A percentile compares a stretch with the other conserved stretches of the same genome.
phyloP scores from a whole-genome alignment of 1,139 yeast species.

The Eremothecium coryli region DNA sequence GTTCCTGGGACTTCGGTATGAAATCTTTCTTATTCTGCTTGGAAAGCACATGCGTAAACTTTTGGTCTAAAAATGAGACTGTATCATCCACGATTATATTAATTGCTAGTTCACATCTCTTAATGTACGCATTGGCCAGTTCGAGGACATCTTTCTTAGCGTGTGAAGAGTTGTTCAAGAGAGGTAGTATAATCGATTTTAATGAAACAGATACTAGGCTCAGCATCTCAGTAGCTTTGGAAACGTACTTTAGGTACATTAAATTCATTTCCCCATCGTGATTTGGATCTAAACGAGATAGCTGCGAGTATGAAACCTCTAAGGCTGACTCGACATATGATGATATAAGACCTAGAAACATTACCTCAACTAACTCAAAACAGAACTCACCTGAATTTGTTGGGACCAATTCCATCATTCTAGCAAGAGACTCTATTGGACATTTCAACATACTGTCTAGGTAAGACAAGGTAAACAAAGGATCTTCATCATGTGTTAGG shows the following conservation, averaged over 20 bases:
- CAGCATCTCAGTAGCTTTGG: slow-evolving; percentile 53
- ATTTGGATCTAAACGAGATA: slow-evolving; percentile 33
- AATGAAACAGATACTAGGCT: slow-evolving; percentile 62
- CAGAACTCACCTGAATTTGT: slow-evolving; percentile 54
- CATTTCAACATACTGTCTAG: slow-evolving; percentile 62
- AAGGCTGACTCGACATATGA: slow-evolving; percentile 67
- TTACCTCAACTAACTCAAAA: slow-evolving; percentile 55
- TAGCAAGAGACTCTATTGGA: slow-evolving; percentile 69
- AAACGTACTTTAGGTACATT: slow-evolving; percentile 42
- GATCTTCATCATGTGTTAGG: slow-evolving; percentile 28
- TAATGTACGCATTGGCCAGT: slow-evolving; percentile 57
- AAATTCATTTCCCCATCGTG: slow-evolving; percentile 34
- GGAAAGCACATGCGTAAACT: slow-evolving; percentile 43
- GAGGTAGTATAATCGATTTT: slow-evolving; percentile 62
- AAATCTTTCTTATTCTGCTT: slow-evolving; percentile 59
- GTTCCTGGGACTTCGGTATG: slow-evolving; percentile 40
- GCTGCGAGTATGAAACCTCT: slow-evolving; percentile 51
- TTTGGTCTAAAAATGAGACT: slow-evolving; percentile 40
- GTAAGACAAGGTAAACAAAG: slow-evolving; percentile 36
- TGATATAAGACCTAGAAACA: slow-evolving; percentile 63
- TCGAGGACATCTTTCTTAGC: slow-evolving; percentile 56
- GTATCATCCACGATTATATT: slow-evolving; percentile 58
- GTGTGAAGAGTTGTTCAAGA: slow-evolving; percentile 54
- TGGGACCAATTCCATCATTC: slow-evolving; percentile 69
- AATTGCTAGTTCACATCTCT: slow-evolving; percentile 59